Evolutionary conservation across 1,284 basidiomycete species (phyloP).

Genomic region (Chiua sp.): DNA sequence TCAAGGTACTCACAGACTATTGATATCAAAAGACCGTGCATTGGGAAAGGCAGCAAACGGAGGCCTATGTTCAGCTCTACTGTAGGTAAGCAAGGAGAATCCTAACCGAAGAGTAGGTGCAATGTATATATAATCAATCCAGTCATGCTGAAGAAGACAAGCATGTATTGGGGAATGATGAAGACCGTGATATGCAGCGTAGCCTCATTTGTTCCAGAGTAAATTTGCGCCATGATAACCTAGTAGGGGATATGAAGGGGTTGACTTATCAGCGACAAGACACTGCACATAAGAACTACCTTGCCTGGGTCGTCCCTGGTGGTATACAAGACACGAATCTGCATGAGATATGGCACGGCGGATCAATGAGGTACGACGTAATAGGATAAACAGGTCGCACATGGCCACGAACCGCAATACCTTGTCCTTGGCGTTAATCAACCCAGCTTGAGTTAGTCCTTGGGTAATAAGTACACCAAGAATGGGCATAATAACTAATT

Average conservation of each 20-base stretch:
- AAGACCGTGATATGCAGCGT: slow-evolving; percentile 67
- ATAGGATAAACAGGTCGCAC: slow-evolving; percentile 44
- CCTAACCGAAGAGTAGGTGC: slow-evolving; percentile 49
- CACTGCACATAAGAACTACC: neutral
- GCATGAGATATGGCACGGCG: neutral
- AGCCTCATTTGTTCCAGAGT: slow-evolving; percentile 67
- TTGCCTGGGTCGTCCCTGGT: slow-evolving; percentile 63
- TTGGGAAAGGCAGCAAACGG: no score
- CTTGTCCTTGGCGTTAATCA: slow-evolving; percentile 62
- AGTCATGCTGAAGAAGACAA: slow-evolving; percentile 70
- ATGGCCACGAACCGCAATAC: slow-evolving; percentile 75
- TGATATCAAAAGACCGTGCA: no score
- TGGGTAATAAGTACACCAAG: slow-evolving; percentile 69
- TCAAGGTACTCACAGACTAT: no score
- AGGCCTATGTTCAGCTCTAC: neutral
- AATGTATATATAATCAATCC: slow-evolving; percentile 62
- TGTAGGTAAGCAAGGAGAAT: no score
- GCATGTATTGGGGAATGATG: slow-evolving; percentile 67
- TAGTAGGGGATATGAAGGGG: slow-evolving; percentile 23
- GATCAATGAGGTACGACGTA: neutral
- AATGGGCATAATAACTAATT: slow-evolving; percentile 72
- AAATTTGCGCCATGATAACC: slow-evolving; percentile 70
- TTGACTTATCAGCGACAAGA: neutral
- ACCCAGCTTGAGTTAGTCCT: slow-evolving; percentile 51
- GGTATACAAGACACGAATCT: slow-evolving; percentile 72